Conservation (phyloP, 805 yeast genomes). For the Candida maris region DNA sequence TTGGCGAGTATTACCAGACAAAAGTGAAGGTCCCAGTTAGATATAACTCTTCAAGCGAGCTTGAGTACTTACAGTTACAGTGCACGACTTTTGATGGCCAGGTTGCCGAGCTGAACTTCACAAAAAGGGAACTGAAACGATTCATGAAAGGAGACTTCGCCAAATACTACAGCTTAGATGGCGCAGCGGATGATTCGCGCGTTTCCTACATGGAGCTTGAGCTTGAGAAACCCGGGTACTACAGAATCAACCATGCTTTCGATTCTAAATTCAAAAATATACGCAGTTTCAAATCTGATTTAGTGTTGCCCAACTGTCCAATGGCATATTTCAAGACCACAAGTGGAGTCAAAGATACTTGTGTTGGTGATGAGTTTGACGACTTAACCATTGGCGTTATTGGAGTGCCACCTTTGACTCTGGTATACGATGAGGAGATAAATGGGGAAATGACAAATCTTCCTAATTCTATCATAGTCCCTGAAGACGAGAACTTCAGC, state of each 20-base stretch:
- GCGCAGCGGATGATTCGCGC: slow-evolving; percentile 29
- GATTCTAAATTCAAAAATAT: slow-evolving; percentile 57
- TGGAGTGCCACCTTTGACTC: slow-evolving; percentile 78
- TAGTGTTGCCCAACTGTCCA: slow-evolving; percentile 77
- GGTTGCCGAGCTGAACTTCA: slow-evolving; percentile 47
- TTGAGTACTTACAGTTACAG: slow-evolving; percentile 63
- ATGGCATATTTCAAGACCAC: slow-evolving; percentile 49
- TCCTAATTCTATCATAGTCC: slow-evolving; percentile 34
- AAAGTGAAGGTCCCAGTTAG: slow-evolving; percentile 61
- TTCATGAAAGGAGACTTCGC: slow-evolving; percentile 24
- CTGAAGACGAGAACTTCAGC: slow-evolving; percentile 40
- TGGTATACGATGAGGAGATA: slow-evolving; percentile 49
- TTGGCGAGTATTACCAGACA: slow-evolving; percentile 35
- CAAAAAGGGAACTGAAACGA: slow-evolving; percentile 52
- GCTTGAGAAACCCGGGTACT: slow-evolving; percentile 68
- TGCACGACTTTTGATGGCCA: slow-evolving; percentile 54
- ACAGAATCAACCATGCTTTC: slow-evolving; percentile 60
- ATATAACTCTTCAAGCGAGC: slow-evolving; percentile 73
- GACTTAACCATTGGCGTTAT: slow-evolving; percentile 45
- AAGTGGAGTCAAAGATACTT: slow-evolving; percentile 41
- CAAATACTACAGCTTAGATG: slow-evolving; percentile 19
- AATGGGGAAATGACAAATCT: slow-evolving; percentile 28
- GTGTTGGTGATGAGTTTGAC: slow-evolving; percentile 58
- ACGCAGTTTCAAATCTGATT: slow-evolving; percentile 55
- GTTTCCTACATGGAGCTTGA: slow-evolving; percentile 65